Evolutionary conservation across 768 basidiomycete genomes (phyloP).

Genomic region (Paxillus involutus): DNA sequence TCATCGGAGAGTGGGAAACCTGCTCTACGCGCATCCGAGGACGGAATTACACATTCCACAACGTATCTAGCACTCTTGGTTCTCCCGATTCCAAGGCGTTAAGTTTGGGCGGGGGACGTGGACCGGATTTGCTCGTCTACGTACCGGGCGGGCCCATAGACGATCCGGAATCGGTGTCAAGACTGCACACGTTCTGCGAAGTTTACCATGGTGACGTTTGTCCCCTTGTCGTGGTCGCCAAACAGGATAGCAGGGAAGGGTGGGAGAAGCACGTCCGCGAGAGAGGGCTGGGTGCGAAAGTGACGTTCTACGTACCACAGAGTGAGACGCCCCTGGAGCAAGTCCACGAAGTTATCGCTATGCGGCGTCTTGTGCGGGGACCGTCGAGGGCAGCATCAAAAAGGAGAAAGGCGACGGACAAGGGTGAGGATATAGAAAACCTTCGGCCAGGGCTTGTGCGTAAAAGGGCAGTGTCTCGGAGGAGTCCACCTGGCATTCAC

Average conservation of each 20-base stretch:
- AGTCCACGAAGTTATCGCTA: neutral
- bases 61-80: neutral
- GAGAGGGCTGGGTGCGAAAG: neutral
- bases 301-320: neutral
- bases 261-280: neutral
- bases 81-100: too few species aligned
- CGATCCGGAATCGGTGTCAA: neutral
- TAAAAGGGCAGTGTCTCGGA: too few species aligned
- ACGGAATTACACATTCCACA: neutral
- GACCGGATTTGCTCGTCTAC: neutral
- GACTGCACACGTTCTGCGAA: neutral
- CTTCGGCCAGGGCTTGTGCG: too few species aligned
- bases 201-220: neutral
- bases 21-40: neutral
- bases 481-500: too few species aligned
- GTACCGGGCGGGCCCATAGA: neutral
- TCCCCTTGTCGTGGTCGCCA: neutral
- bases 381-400: neutral
- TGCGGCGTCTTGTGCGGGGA: neutral
- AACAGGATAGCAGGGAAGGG: neutral
- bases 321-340: neutral
- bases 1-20: neutral
- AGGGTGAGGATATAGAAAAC: neutral
- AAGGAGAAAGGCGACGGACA: neutral
- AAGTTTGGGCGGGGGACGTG: neutral